phyloP scores from a whole-genome alignment of 1,139 yeast genomes.

The Suhomyces bolitotheri region DNA sequence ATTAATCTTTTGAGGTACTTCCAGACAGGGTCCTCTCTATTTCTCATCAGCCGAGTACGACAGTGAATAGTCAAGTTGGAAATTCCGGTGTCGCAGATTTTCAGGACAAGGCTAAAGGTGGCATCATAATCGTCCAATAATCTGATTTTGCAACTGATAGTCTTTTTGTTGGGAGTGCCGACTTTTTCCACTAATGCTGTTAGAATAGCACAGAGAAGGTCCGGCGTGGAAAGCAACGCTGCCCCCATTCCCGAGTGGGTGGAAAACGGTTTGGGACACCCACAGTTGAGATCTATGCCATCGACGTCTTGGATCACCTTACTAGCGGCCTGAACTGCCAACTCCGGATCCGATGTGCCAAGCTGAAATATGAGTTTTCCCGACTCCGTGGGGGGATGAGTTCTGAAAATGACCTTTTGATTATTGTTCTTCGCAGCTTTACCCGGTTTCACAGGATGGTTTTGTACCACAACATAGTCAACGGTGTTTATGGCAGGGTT shows the following conservation, averaged over 20 bases:
- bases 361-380: conserved; percentile 78
- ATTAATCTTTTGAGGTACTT: conserved; percentile 63
- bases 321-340: conserved; percentile 86
- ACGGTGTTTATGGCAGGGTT: conserved; percentile 58
- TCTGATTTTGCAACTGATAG: conserved; percentile 89
- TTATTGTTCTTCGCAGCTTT: background rate
- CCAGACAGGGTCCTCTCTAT: conserved; percentile 77
- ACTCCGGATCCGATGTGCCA: conserved; percentile 80
- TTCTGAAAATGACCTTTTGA: conserved; percentile 65
- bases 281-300: conserved; percentile 92
- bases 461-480: conserved; percentile 44
- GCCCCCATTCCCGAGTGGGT: conserved; percentile 98
- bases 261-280: conserved; percentile 91
- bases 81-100: conserved; percentile 79
- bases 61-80: conserved; percentile 86
- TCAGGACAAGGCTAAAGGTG: conserved; percentile 62
- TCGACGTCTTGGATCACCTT: conserved; percentile 82
- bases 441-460: conserved; percentile 8
- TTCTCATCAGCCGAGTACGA: conserved; percentile 86
- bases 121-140: conserved; percentile 58
- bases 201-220: conserved; percentile 67
- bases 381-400: conserved; percentile 60
- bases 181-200: conserved; percentile 69
- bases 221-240: conserved; percentile 81
- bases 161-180: conserved; percentile 73